Base-by-base conservation (phyloP, 2,329 filamentous ascomycete genomes). In the Pyricularia sp. region DNA sequence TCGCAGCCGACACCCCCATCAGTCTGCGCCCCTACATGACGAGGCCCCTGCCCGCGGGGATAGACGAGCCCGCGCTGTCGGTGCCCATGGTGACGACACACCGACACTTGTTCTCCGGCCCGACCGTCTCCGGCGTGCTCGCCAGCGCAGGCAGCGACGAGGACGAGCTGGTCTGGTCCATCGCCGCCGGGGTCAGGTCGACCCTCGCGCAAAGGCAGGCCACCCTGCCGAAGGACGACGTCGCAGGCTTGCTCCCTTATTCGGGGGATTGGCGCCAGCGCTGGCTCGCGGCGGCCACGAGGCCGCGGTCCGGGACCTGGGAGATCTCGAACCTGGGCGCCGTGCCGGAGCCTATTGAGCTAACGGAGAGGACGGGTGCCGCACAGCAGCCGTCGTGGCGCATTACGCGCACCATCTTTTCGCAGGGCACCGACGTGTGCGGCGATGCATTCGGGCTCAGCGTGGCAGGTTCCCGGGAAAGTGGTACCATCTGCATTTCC, bases 321-420 rank as follows among this genome's bases (percentile, higher is more conserved):
- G 82, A 83, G 70, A 72, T 87, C 4, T 86, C 82, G 70, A 88
- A 87, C 72, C 70, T 86, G 5, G 85, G 86, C 0, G 77, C 77
- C 17, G 73, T 83, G 42, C 42, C 42, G 1, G 17, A 20, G 42
- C 17, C 42, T 17, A 50, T 50, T 5, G 42, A 2, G 17, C 7
- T 17, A 3, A 33, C 6, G 36, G 14, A 11, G n/a, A 68, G 26
- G 23, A 65, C 70, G 0, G 28, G 7, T 30, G 4, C 7, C 28
- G 28, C 28, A 7, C 72, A 11, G 36, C 68, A 64, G 26, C 64
- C 1, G 70, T 50, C 1, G 70, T 81, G 79, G 79, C 72, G 70
- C 2, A 78, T 86, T 28, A 77, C 78, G 4, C 79, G 82, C n/a
- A 74, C 79, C 23, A 71, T 86, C 17, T 86, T 87, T 72, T 80